A percentile compares a stretch with the other conserved stretches of the same genome.
Conservation (phyloP, 768 basidiomycete species). For the Tephrocybe sp. region DNA sequence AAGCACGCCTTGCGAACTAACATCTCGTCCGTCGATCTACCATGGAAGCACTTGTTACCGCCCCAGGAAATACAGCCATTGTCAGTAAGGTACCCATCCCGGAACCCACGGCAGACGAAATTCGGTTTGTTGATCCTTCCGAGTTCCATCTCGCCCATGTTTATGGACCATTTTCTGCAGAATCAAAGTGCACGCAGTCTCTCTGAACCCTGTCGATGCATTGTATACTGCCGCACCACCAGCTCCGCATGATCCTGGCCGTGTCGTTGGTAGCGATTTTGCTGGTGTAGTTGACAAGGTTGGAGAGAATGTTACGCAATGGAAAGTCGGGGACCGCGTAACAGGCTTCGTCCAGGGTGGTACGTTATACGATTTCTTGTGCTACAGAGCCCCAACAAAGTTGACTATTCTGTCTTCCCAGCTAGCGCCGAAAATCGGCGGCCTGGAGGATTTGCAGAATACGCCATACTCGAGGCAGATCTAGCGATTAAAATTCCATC, state of each 20-base stretch:
- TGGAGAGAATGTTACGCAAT: slow-evolving; percentile 24
- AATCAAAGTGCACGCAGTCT: slow-evolving; percentile 27
- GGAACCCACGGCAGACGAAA: slow-evolving; percentile 20
- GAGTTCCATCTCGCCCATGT: not conserved
- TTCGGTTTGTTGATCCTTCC: slow-evolving; percentile 15
- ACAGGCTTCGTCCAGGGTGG: slow-evolving; percentile 32
- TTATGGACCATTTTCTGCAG: slow-evolving; percentile 5
- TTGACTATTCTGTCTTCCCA: slow-evolving; percentile 8
- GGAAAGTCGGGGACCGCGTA: slow-evolving; percentile 30
- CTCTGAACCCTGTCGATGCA: slow-evolving; percentile 32
- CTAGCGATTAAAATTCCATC: slow-evolving; percentile 25
- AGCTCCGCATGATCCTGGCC: slow-evolving; percentile 22
- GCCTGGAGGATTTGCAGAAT: slow-evolving; percentile 35
- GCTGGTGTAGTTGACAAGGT: slow-evolving; percentile 30
- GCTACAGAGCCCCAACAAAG: not conserved
- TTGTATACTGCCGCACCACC: slow-evolving; percentile 23
- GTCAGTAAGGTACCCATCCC: slow-evolving; percentile 24
- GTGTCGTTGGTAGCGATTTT: slow-evolving; percentile 32
- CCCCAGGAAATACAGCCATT: slow-evolving; percentile 22
- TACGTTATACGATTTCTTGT: slow-evolving; percentile 4
- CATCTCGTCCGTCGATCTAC: not conserved
- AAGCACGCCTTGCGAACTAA: too few species aligned
- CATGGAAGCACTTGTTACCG: not conserved
- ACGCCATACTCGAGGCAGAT: slow-evolving; percentile 29
- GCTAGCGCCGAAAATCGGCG: slow-evolving; percentile 27